Conservation (phyloP, 805 yeast species). For the Brettanomyces bruxellensis region DNA sequence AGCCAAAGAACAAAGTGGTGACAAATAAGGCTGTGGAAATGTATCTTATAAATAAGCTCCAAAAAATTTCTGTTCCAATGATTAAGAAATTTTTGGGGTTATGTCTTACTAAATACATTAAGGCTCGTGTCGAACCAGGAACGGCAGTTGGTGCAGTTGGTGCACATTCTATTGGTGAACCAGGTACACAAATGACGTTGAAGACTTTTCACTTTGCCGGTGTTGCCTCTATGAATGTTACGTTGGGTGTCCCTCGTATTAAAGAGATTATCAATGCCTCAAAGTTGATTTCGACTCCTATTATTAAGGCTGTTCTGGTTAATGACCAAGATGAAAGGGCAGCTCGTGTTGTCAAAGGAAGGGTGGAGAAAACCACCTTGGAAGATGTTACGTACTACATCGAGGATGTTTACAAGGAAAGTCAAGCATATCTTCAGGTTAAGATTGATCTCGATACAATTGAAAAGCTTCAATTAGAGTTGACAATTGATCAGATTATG, state of each 20-base stretch:
- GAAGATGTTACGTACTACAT: constrained; percentile 82
- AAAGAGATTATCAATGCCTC: constrained; percentile 98
- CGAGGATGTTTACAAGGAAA: constrained; percentile 86
- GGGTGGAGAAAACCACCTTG: constrained; percentile 85
- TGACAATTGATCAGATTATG: constrained; percentile 80
- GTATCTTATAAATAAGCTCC: constrained; percentile 51
- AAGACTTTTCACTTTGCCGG: constrained; percentile 86
- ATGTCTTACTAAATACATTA: constrained; percentile 72
- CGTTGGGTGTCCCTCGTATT: constrained; percentile 98
- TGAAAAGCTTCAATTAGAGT: constrained; percentile 82
- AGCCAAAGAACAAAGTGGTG: constrained; percentile 24
- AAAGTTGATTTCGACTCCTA: constrained; percentile 90
- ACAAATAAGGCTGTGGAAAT: constrained; percentile 18
- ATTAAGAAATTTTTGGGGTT: constrained; percentile 61
- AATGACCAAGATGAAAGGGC: constrained; percentile 94
- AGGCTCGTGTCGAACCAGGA: constrained; percentile 96
- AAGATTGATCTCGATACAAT: constrained; percentile 78
- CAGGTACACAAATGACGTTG: constrained; percentile 97
- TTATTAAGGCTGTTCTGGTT: constrained; percentile 87
- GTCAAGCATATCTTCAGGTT: constrained; percentile 68
- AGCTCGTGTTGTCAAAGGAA: constrained; percentile 96
- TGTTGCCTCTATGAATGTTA: constrained; percentile 98
- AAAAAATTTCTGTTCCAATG: constrained; percentile 54
- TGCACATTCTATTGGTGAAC: constrained; percentile 98
- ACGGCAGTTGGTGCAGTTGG: constrained; percentile 99